Percentiles rank a stretch among this genome's conserved stretches.
phyloP scores from a whole-genome alignment of 306 rosid species.

The Quillaja saponaria region DNA sequence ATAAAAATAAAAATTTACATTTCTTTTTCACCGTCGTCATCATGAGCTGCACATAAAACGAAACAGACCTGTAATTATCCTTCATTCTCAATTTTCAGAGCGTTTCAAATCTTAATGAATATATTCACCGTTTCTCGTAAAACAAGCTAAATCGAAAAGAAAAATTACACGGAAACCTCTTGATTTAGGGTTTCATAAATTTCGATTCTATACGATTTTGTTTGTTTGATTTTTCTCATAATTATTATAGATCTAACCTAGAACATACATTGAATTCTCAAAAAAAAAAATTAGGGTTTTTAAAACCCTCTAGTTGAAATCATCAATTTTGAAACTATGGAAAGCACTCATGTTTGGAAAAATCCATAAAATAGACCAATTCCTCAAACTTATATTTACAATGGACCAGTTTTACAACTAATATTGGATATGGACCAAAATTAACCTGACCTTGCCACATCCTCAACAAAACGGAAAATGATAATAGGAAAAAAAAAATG shows the following conservation, averaged over 20 bases:
- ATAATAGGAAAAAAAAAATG: no score
- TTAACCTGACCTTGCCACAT: no score
- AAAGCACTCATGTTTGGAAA: no score
- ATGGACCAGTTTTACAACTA: no score
- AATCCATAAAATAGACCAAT: no score
- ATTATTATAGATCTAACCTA: background rate
- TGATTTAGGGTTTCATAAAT: background rate
- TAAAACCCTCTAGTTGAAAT: background rate
- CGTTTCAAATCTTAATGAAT: no score
- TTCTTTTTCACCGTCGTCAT: background rate
- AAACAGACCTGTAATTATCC: background rate
- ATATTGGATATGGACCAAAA: no score
- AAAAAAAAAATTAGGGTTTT: no score
- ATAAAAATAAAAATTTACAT: no score
- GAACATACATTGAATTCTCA: background rate
- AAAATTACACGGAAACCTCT: background rate
- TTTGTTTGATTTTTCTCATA: constrained; percentile 15
- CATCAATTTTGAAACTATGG: no score
- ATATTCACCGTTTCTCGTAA: background rate
- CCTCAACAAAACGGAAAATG: no score
- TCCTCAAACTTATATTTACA: no score
- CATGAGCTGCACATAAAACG: background rate
- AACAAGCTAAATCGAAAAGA: background rate
- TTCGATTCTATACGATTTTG: background rate
- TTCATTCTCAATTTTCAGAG: background rate